Conservation (phyloP, 495 filamentous ascomycete genomes). For the Neurospora sp. region DNA sequence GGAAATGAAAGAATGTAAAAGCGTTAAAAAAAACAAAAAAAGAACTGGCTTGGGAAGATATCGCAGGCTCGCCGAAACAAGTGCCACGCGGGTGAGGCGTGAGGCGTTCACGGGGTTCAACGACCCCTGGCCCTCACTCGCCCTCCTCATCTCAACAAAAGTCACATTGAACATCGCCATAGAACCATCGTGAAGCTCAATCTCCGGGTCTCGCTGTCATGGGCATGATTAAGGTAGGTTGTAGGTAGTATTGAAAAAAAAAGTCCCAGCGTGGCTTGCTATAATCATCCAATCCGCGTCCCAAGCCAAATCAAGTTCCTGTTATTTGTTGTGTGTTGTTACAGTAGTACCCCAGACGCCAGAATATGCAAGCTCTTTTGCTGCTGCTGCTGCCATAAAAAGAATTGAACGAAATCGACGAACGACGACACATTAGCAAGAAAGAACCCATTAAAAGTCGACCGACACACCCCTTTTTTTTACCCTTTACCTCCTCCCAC, state of each 20-base stretch:
- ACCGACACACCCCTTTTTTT: neutral
- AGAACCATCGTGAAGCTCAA: neutral
- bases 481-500: constrained; percentile 13
- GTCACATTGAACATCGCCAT: neutral
- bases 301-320: neutral
- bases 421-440: neutral
- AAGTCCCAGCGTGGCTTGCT: neutral
- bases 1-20: neutral
- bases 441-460: neutral
- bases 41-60: neutral
- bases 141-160: neutral
- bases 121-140: neutral
- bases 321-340: neutral
- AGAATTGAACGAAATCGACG: neutral
- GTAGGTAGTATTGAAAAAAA: neutral
- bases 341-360: neutral
- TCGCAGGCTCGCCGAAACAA: neutral
- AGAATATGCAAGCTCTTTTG: neutral
- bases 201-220: neutral
- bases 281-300: neutral
- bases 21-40: neutral
- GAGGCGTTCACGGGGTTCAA: neutral
- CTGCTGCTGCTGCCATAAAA: neutral
- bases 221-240: neutral
- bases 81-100: neutral